Base-by-base conservation (phyloP, 2,329 filamentous ascomycete species). In the Fusarium palustre region DNA sequence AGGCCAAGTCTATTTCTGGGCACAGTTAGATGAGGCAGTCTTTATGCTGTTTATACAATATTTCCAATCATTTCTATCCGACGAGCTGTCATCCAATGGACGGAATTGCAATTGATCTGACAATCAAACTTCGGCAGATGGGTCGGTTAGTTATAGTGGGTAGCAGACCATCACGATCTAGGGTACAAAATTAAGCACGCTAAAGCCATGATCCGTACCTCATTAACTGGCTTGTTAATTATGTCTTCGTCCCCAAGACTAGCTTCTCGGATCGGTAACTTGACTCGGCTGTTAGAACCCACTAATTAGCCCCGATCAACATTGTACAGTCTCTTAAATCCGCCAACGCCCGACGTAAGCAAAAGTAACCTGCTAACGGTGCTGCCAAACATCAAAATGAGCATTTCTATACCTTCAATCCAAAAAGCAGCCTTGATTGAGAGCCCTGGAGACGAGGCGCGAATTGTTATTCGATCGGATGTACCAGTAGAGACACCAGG, bases 351-450 rank as follows among this genome's bases (percentile, higher is more conserved):
- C 31, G 3, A 4, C 22, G 2, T 20, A 12, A 24, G 2, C 12
- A 9, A 15, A 43, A 10, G 8, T 7, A 16, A 28, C 11, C n/a
- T n/a, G 10, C 33, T 10, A 7, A 22, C 16, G 0, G 7, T 39
- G 3, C 6, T 5, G 2, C 36, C 16, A 30, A 18, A 41, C 10
- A n/a, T n/a, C 18, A 55, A 3, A 4, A 71, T 71, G 69, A 34
- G 15, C 24, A 31, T 22, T 15, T 24, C 45, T 1, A 38, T 65
- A 7, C 62, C 67, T 0, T 20, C 36, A 0, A 0, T 46, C 1
- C 72, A 74, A 2, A 70, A 60, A 4, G 72, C 69, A 3, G 72
- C 66, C 0, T 24, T 74, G 1, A 68, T 74, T 0, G 30, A 68
- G 0, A 59, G 63, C 2, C 72, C 72, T 4, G 72, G 72, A 2